These are phyloP conservation scores for Cardamine occulta DNA, from an alignment of 345 rosid genomes.

Conservation along the genomic window DNA sequence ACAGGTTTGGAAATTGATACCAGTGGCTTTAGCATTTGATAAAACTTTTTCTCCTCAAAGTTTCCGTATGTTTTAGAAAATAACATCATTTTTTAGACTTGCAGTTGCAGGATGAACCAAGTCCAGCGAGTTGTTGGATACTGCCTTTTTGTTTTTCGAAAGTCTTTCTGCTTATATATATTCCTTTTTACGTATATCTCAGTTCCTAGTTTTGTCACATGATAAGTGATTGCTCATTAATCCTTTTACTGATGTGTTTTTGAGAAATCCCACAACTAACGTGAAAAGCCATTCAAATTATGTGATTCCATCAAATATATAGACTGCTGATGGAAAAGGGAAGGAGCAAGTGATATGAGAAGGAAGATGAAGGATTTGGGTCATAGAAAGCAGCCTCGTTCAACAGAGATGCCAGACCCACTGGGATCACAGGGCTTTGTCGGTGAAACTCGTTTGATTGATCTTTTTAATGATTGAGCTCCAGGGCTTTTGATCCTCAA, in stretches of 20 bases:
- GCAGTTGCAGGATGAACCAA: slow-evolving; percentile 29
- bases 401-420: no score
- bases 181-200: neutral
- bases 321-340: no score
- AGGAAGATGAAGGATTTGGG: no score
- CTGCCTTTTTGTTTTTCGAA: slow-evolving; percentile 6
- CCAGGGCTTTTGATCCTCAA: no score
- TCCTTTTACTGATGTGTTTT: slow-evolving; percentile 26
- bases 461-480: no score
- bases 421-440: no score
- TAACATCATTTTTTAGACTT: neutral
- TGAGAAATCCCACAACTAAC: slow-evolving; percentile 33
- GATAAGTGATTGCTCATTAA: slow-evolving; percentile 18
- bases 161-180: neutral
- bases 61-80: slow-evolving; percentile 9
- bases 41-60: neutral
- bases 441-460: no score
- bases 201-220: slow-evolving; percentile 22
- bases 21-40: slow-evolving; percentile 19
- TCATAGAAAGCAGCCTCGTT: no score
- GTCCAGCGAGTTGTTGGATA: slow-evolving; percentile 15
- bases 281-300: no score
- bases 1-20: slow-evolving; percentile 1
- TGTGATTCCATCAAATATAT: no score
- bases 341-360: no score